Conservation (phyloP, 2,329 filamentous ascomycete genomes). For the Xylariaceae sp. region DNA sequence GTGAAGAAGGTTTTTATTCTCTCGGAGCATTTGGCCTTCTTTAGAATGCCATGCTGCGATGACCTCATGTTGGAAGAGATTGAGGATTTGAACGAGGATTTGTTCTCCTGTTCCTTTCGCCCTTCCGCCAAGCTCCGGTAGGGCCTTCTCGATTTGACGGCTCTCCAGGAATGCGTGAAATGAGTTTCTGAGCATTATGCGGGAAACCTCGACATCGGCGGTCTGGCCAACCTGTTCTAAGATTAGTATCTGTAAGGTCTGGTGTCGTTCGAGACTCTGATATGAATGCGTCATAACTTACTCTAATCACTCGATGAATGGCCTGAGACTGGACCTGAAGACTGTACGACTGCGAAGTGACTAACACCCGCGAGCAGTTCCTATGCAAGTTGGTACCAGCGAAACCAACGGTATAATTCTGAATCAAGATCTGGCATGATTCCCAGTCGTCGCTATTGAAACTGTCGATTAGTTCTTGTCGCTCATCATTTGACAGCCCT, state of each 20-base stretch:
- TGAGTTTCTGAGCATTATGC: constrained; percentile 25
- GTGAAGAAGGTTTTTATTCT: constrained; percentile 17
- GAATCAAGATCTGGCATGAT: constrained; percentile 29
- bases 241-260: constrained; percentile 19
- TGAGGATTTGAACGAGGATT: constrained; percentile 23
- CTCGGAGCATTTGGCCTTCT: constrained; percentile 18
- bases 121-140: constrained; percentile 24
- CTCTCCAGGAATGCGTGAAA: constrained; percentile 27
- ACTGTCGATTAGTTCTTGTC: constrained; percentile 21
- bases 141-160: constrained; percentile 27
- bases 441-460: constrained; percentile 20
- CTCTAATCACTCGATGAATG: constrained; percentile 28
- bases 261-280: not conserved
- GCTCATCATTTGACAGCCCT: constrained; percentile 15
- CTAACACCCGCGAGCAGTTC: constrained; percentile 25
- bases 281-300: constrained; percentile 12
- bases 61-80: constrained; percentile 26
- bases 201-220: constrained; percentile 22
- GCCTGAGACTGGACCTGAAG: constrained; percentile 25
- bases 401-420: constrained; percentile 28
- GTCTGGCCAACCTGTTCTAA: constrained; percentile 23
- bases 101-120: constrained; percentile 20
- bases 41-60: constrained; percentile 19
- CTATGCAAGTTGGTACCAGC: constrained; percentile 28
- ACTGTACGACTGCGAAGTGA: constrained; percentile 26